phyloP scores from a whole-genome alignment of 78 protist genomes.

The Protostelium mycophagum region DNA sequence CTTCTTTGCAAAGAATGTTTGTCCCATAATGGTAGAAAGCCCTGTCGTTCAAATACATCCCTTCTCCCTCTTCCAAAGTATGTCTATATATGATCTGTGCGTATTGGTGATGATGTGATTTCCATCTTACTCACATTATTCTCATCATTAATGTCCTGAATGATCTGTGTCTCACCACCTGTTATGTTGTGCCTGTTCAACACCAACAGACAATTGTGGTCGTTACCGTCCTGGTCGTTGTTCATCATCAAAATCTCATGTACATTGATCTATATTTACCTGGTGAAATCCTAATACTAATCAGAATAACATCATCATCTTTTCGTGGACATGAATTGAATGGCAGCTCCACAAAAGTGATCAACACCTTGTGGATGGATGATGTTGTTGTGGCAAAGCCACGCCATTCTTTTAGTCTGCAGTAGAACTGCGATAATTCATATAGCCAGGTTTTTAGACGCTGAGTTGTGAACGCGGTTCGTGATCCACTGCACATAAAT shows the following conservation, averaged over 20 bases:
- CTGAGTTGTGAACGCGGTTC: too few species aligned
- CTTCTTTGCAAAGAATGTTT: neutral
- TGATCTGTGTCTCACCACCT: neutral
- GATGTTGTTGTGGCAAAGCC: too few species aligned
- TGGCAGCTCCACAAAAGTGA: too few species aligned
- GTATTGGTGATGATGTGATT: neutral
- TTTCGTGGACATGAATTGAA: neutral
- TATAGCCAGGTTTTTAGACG: too few species aligned
- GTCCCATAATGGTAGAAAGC: neutral
- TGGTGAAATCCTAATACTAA: neutral
- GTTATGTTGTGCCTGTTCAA: neutral
- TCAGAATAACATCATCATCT: neutral
- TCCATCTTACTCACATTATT: neutral
- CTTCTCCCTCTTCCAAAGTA: neutral
- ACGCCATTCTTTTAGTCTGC: too few species aligned
- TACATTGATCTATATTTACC: too few species aligned
- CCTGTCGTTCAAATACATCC: neutral
- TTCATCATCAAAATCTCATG: too few species aligned
- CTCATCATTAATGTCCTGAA: neutral
- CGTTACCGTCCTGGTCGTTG: neutral
- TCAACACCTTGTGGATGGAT: too few species aligned
- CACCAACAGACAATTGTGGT: neutral
- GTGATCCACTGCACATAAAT: too few species aligned
- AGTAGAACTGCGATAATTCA: too few species aligned
- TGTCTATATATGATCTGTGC: neutral